Evolutionary conservation across 1,284 basidiomycete species (phyloP).

Genomic region (Fomitopsis palustris): DNA sequence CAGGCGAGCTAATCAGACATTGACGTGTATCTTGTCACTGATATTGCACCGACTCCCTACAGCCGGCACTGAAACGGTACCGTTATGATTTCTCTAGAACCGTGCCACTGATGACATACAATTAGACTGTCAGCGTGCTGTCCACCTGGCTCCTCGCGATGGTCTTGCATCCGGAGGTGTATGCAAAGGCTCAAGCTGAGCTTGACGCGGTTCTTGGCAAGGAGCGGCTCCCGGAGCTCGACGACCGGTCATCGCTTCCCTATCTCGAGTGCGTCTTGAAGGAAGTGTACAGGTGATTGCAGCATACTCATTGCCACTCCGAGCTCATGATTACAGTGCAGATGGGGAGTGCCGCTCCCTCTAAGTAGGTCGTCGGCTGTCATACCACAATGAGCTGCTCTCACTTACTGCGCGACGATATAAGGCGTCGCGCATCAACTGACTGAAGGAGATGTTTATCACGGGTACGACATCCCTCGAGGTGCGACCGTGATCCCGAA

Average conservation of each 20-base stretch:
- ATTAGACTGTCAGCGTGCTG: slow-evolving; percentile 39
- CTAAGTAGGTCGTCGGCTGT: slow-evolving; percentile 22
- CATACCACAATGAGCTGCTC: too few species aligned
- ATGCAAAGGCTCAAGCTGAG: slow-evolving; percentile 37
- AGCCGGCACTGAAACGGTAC: slow-evolving; percentile 5
- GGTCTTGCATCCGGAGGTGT: slow-evolving; percentile 36
- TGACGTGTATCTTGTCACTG: not conserved
- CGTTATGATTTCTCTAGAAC: not conserved
- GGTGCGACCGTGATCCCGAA: slow-evolving; percentile 14
- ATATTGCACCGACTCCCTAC: not conserved
- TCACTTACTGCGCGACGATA: too few species aligned
- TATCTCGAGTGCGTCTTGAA: slow-evolving; percentile 38
- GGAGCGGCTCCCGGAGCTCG: slow-evolving; percentile 37
- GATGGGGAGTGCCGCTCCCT: slow-evolving; percentile 32
- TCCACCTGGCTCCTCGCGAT: slow-evolving; percentile 38
- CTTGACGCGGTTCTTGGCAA: slow-evolving; percentile 37
- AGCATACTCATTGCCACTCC: not conserved
- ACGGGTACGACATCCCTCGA: slow-evolving; percentile 10
- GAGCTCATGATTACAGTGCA: not conserved
- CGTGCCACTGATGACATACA: not conserved
- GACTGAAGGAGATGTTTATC: slow-evolving; percentile 7
- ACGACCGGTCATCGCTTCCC: slow-evolving; percentile 36
- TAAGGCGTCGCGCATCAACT: slow-evolving; percentile 15
- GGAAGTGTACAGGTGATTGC: slow-evolving; percentile 28
- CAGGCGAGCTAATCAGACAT: slow-evolving; percentile 22